These are phyloP conservation scores for Tetrapyrgos nigripes DNA, from an alignment of 1,284 basidiomycete species.

Conservation along the genomic window DNA sequence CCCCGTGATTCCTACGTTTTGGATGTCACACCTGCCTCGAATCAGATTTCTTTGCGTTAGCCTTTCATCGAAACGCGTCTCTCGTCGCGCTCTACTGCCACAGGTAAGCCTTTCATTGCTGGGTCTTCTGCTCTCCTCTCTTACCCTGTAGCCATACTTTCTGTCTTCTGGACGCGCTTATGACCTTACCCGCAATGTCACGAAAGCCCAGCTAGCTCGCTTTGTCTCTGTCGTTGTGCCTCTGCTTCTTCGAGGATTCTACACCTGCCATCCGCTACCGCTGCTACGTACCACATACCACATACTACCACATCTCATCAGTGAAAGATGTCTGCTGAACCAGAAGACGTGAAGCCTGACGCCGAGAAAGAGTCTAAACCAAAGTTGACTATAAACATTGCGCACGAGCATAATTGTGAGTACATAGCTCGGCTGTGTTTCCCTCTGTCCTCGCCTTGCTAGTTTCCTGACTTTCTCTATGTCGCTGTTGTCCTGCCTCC, in stretches of 20 bases:
- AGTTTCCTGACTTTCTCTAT: background rate
- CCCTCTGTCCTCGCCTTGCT: background rate
- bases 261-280: background rate
- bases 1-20: too few species aligned
- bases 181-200: too few species aligned
- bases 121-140: too few species aligned
- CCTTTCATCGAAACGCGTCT: too few species aligned
- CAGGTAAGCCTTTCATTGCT: too few species aligned
- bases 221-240: background rate
- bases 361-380: conserved; percentile 61
- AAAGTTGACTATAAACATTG: conserved; percentile 64
- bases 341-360: background rate
- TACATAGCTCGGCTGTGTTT: conserved; percentile 7
- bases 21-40: too few species aligned
- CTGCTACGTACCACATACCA: background rate
- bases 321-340: background rate
- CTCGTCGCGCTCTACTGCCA: too few species aligned
- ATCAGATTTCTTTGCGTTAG: too few species aligned
- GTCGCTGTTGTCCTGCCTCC: background rate
- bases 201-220: too few species aligned
- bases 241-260: background rate
- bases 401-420: conserved; percentile 55
- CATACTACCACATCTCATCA: background rate
- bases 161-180: too few species aligned
- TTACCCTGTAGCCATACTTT: background rate